Percentiles rank a stretch among this genome's conserved stretches.
Conservation (phyloP, 2,329 filamentous ascomycete genomes). For the Xylaria arbuscula region DNA sequence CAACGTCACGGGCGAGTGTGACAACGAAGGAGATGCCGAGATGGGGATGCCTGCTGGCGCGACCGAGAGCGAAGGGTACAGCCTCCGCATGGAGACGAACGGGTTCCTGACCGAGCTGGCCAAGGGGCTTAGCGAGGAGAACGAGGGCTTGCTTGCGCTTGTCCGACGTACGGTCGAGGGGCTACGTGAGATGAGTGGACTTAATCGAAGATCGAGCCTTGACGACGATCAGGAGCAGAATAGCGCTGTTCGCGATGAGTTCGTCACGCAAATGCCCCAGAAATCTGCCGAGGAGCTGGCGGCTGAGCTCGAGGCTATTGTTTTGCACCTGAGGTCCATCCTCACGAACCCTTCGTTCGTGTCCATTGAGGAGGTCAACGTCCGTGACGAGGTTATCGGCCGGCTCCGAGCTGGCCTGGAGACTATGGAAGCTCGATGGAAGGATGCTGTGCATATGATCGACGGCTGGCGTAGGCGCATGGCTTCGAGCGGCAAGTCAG, state of each 20-base stretch:
- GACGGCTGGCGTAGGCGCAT: slow-evolving; percentile 91
- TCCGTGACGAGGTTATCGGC: slow-evolving; percentile 91
- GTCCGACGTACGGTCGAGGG: slow-evolving; percentile 77
- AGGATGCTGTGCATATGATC: slow-evolving; percentile 89
- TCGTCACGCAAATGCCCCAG: slow-evolving; percentile 43
- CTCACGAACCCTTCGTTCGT: slow-evolving; percentile 97
- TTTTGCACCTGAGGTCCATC: slow-evolving; percentile 83
- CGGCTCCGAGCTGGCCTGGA: slow-evolving; percentile 88
- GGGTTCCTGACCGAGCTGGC: slow-evolving; percentile 89
- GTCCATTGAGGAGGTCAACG: slow-evolving; percentile 90
- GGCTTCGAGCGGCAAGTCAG: slow-evolving; percentile 73
- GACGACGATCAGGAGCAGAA: slow-evolving; percentile 38
- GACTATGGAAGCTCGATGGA: slow-evolving; percentile 92
- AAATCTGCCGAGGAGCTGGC: slow-evolving; percentile 73
- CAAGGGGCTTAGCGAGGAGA: slow-evolving; percentile 88
- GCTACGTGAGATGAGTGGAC: slow-evolving; percentile 76
- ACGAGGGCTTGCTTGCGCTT: slow-evolving; percentile 81
- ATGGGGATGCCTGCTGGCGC: slow-evolving; percentile 46
- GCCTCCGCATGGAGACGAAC: slow-evolving; percentile 86
- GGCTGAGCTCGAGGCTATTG: slow-evolving; percentile 77
- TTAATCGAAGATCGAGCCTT: slow-evolving; percentile 50
- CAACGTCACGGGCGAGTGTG: slow-evolving; percentile 67
- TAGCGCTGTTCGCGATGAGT: slow-evolving; percentile 13
- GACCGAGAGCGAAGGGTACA: slow-evolving; percentile 68
- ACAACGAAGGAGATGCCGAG: slow-evolving; percentile 61